Percentiles rank a stretch among this genome's conserved stretches.
These are phyloP conservation scores for Tanacetum coccineum DNA, from an alignment of 129 eudicot species.

Conservation along the genomic window DNA sequence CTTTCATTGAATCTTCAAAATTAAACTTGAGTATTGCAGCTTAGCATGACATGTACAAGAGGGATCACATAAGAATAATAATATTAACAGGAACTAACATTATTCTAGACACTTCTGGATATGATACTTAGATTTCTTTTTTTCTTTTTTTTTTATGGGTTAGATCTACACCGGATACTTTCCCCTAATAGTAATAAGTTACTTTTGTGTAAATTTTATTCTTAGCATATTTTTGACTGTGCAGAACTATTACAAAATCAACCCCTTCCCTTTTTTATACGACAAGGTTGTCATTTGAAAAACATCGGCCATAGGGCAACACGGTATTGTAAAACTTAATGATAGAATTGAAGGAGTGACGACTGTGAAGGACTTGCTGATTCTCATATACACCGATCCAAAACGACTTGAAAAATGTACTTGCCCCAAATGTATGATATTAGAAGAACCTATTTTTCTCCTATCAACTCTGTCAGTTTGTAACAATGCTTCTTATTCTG, in stretches of 20 bases:
- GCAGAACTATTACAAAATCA: slow-evolving; percentile 64
- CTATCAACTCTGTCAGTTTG: background rate
- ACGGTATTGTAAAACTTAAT: slow-evolving; percentile 46
- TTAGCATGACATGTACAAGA: no score
- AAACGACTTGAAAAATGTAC: slow-evolving; percentile 51
- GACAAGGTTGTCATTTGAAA: slow-evolving; percentile 68
- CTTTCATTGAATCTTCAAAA: no score
- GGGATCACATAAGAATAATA: no score
- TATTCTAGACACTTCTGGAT: no score
- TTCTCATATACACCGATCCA: slow-evolving; percentile 37
- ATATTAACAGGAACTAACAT: no score
- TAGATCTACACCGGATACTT: no score
- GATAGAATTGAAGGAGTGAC: slow-evolving; percentile 37
- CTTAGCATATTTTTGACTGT: background rate
- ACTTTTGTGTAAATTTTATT: no score
- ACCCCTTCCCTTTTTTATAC: slow-evolving; percentile 39
- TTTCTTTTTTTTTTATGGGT: no score
- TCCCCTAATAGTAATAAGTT: no score
- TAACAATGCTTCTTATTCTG: background rate
- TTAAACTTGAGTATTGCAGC: no score
- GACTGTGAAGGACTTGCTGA: slow-evolving; percentile 64
- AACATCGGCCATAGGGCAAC: slow-evolving; percentile 55
- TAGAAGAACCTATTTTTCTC: background rate
- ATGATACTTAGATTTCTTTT: no score
- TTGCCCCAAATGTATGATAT: background rate